A percentile compares a stretch with the other conserved stretches of the same genome.
These are phyloP conservation scores for Pontederia crassipes DNA, from an alignment of 176 grass and related monocot genomes.

Conservation along the genomic window DNA sequence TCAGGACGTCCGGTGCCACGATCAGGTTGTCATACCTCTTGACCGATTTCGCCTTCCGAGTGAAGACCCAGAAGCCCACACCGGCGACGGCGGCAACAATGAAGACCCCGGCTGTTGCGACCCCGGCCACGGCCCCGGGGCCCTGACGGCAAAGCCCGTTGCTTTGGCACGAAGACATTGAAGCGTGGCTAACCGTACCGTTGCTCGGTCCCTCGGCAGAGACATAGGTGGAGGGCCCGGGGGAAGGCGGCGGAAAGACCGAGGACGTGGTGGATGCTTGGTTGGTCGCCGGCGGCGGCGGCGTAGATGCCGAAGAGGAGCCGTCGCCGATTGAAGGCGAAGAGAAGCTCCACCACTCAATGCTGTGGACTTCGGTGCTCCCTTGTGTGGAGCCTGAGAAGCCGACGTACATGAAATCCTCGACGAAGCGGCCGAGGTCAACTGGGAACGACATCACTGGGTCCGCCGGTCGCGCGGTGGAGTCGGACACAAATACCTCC, in stretches of 20 bases:
- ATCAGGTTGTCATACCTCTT: conserved; percentile 34
- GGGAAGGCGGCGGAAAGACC: neutral
- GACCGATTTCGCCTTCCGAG: conserved; percentile 22
- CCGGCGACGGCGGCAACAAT: conserved; percentile 56
- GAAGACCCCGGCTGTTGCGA: conserved; percentile 60
- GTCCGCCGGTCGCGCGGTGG: conserved; percentile 21
- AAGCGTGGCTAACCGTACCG: neutral
- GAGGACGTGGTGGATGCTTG: conserved; percentile 19
- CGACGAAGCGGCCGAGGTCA: conserved; percentile 30
- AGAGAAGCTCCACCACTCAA: conserved; percentile 97
- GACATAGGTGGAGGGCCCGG: conserved; percentile 22
- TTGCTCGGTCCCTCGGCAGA: conserved; percentile 23
- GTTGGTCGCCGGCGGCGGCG: conserved; percentile 7
- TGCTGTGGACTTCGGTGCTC: conserved; percentile 80
- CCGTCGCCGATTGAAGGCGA: conserved; percentile 1
- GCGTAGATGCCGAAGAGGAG: conserved; percentile 5
- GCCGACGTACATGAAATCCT: conserved; percentile 45
- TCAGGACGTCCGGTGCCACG: conserved; percentile 52
- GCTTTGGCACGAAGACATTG: conserved; percentile 13
- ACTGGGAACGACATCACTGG: conserved; percentile 42
- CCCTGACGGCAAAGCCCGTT: conserved; percentile 20
- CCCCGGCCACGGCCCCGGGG: conserved; percentile 60
- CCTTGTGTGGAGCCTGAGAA: conserved; percentile 87
- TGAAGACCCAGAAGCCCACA: conserved; percentile 54
- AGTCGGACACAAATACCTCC: conserved; percentile 66